A percentile compares a stretch with the other conserved stretches of the same genome.
phyloP scores from a whole-genome alignment of 441 rosid species.

The Biscutella auriculata region DNA sequence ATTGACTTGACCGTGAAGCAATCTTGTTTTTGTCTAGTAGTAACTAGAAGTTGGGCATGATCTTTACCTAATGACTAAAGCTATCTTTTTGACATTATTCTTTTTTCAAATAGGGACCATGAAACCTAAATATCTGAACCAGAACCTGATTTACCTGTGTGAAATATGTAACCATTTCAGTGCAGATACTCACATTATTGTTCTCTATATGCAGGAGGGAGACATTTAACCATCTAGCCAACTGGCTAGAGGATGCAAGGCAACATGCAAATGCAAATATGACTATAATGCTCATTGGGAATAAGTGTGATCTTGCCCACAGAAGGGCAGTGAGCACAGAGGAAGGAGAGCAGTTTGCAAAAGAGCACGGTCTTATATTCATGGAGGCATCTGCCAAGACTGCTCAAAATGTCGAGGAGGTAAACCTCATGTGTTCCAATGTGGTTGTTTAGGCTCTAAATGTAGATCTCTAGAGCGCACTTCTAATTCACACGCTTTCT shows the following conservation, averaged over 20 bases:
- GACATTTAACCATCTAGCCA: conserved; percentile 92
- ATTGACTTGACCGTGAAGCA: not conserved
- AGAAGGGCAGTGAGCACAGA: conserved; percentile 89
- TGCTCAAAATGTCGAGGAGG: conserved; percentile 98
- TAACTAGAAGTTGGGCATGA: not conserved
- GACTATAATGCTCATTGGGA: conserved; percentile 95
- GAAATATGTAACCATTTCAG: not conserved
- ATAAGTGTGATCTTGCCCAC: conserved; percentile 92
- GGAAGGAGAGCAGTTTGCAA: conserved; percentile 96
- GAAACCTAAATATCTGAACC: not conserved
- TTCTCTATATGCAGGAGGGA: conserved; percentile 49
- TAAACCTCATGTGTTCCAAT: not conserved
- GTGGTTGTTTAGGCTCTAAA: not conserved
- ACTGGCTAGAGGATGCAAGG: conserved; percentile 97
- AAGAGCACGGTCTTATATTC: conserved; percentile 88
- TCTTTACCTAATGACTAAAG: not conserved
- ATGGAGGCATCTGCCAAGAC: conserved; percentile 99
- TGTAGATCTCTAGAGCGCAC: not conserved
- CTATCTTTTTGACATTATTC: not conserved
- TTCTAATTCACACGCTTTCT: not conserved
- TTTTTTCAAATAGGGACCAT: not conserved
- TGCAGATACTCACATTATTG: not conserved
- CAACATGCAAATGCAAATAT: conserved; percentile 98
- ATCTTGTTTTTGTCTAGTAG: not conserved
- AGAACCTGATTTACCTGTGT: not conserved